phyloP scores from a whole-genome alignment of 2,329 filamentous ascomycete species.

The Aspergillus flavus region DNA sequence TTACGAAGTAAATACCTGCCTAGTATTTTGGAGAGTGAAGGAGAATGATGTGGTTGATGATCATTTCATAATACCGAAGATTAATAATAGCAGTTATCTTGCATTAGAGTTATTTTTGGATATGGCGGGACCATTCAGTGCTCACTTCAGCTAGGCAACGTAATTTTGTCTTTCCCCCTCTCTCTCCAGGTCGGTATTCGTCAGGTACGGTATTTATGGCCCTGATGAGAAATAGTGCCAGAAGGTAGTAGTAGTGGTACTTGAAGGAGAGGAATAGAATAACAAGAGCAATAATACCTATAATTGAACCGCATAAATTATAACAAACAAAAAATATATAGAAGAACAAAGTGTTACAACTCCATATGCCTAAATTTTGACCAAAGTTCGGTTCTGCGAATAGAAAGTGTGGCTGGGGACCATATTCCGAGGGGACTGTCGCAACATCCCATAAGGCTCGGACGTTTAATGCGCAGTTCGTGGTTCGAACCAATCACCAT shows the following conservation, averaged over 20 bases:
- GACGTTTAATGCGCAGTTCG: slow-evolving; percentile 6
- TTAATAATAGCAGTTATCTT: not conserved
- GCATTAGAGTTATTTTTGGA: slow-evolving; percentile 4
- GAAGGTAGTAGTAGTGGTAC: too few relatives aligned
- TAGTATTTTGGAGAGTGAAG: not conserved
- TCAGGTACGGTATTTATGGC: not conserved
- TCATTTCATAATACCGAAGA: not conserved
- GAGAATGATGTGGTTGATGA: not conserved
- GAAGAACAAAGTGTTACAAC: not conserved
- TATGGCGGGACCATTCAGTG: not conserved
- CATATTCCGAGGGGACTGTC: not conserved
- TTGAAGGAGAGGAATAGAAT: too few relatives aligned
- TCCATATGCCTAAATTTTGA: not conserved
- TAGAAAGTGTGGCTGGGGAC: not conserved
- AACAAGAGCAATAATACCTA: too few relatives aligned
- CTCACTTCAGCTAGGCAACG: not conserved
- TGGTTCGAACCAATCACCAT: not conserved
- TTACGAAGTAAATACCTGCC: not conserved
- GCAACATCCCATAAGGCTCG: slow-evolving; percentile 9
- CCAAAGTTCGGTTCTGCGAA: slow-evolving; percentile 3
- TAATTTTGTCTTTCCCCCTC: not conserved
- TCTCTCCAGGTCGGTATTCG: not conserved
- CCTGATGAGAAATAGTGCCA: too few relatives aligned
- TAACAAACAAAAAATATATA: not conserved
- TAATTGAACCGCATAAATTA: not conserved